These are phyloP conservation scores for Fusarium oxysporum DNA, from an alignment of 2,329 filamentous ascomycete species.

Conservation along the genomic window DNA sequence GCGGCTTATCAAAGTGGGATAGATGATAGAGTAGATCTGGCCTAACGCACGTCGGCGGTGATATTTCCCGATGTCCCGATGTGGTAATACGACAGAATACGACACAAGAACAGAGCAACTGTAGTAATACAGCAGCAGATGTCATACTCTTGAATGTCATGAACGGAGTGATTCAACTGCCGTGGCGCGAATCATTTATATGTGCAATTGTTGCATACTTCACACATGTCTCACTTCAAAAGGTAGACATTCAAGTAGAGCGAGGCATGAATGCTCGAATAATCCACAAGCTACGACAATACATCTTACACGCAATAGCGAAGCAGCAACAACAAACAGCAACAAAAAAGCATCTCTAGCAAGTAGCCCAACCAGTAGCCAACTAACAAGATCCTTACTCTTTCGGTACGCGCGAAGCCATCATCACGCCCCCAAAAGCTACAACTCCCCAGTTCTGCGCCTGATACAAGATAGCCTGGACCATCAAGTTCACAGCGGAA, in stretches of 20 bases:
- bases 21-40: conserved; percentile 37
- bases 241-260: conserved; percentile 3
- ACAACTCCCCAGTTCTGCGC: conserved; percentile 1
- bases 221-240: conserved; percentile 14
- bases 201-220: neutral
- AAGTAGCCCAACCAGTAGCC: conserved; percentile 36
- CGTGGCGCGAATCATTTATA: neutral
- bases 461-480: conserved; percentile 1
- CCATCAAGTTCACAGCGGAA: neutral
- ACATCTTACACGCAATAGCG: conserved; percentile 43
- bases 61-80: conserved; percentile 41
- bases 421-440: conserved; percentile 17
- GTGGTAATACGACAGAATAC: neutral
- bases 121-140: neutral
- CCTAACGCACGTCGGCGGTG: conserved; percentile 31
- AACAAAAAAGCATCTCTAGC: conserved; percentile 33
- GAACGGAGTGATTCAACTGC: neutral
- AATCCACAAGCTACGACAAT: conserved; percentile 43
- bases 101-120: neutral
- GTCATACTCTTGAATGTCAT: neutral
- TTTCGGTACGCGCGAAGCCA: conserved; percentile 3
- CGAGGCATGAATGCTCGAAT: conserved; percentile 38
- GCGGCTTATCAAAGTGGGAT: conserved; percentile 34
- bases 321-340: conserved; percentile 31
- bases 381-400: conserved; percentile 20